Evolutionary conservation across 2,329 filamentous ascomycete species (phyloP), one percentile per base, ranked within the genome.

Genomic region (Didymella lethalis): DNA sequence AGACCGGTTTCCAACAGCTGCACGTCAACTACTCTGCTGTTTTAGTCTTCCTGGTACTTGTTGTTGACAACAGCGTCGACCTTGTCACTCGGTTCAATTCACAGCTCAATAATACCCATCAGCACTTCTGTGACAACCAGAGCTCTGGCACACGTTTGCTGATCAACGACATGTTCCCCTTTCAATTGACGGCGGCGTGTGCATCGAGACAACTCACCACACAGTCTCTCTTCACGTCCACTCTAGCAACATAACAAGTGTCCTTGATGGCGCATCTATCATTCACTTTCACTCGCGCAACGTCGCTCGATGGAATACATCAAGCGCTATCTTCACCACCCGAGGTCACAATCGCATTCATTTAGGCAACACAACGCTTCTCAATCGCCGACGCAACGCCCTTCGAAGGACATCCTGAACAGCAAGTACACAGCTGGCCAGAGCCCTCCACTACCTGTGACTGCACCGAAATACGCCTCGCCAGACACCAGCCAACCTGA

Each of bases 291-390:
- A 54, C 56, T 10, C 12, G 23, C 25, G 20, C 23, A 36, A 36
- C 46, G n/a, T 2, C 6, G n/a, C 25, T 26, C n/a, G 3, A 61
- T 61, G 58, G 54, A 61, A 44, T 57, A 61, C 48, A 51, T 57
- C 32, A 57, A 57, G 36, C 53, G 54, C 28, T 25, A 57, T 2
- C 38, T 61, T 34, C 18, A 50, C 20, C 20, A 20, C 34, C 10
- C 26, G 7, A 43, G n/a, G 12, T 50, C 23, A 4, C 23, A 28
- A 25, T 8, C 34, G 12, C 45, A 14, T 2, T 10, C 11, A 11
- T 23, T 7, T 43, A 18, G 31, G 7, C 26, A 20, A 16, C 46
- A 7, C 32, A 31, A 18, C 23, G 23, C 31, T 28, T 18, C 48
- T n/a, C 48, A 45, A 18, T 47, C 34, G 7, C 32, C 32, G 20